Evolutionary conservation across 352 stramenopile species (phyloP), one percentile per base, ranked within the genome.

Genomic region (Aphanomyces astaci): DNA sequence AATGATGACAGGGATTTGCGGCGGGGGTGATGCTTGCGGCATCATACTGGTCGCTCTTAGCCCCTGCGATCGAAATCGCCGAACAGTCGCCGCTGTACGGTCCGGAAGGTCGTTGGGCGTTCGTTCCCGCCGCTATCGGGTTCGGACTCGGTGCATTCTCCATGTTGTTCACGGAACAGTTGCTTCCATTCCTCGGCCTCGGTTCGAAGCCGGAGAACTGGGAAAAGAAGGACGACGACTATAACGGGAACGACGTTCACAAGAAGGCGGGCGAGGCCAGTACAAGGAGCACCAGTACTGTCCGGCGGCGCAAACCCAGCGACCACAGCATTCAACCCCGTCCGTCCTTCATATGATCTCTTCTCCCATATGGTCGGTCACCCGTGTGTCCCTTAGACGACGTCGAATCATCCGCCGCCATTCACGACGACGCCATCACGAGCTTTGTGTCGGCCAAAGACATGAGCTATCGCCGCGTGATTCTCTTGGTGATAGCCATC

Each of bases 21-120:
- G 87, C 80, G 5, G 89, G 89, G 24, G 87, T 96, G 22, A 96
- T 96, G 89, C 76, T 96, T 10, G 89, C 89, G 7, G 89, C 89
- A 27, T 94, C 84, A 9, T 96, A 96, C 71, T 96, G 87, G 87
- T 95, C 86, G 53, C 73, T 96, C 45, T 70, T 96, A 33, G 88
- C 86, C 11, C 87, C 87, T 2, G 77, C 87, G 24, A 91, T 96
- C 46, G 89, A 96, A 66, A 95, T 95, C 52, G 84, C 88, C 0
- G 76, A 86, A 52, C 80, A 94, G 55, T 90, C 82, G 25, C 81
- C 81, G 31, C 68, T 89, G n/a, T 92, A 94, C 73, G 83, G 84
- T 0, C 78, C 81, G 0, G 66, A 89, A 27, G 83, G 85, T 10
- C 80, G 76, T 24, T 94, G 81, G 77, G 79, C 87, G 7, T 96